phyloP scores from a whole-genome alignment of 148 eudicot species.

The Fagopyrum esculentum region DNA sequence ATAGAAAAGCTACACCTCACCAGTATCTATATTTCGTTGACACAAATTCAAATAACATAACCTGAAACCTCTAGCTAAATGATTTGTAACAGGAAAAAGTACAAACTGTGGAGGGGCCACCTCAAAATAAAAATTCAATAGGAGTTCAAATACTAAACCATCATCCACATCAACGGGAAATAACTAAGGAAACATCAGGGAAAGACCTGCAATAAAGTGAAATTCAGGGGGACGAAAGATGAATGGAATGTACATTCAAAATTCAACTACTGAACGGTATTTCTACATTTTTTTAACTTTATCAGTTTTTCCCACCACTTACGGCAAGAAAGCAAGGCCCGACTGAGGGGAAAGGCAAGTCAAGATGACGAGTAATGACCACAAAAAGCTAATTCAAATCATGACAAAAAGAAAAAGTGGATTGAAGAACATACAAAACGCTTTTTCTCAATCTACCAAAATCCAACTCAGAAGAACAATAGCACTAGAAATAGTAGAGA shows the following conservation, averaged over 20 bases:
- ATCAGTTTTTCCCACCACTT: constrained; percentile 1
- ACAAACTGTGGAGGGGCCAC: not conserved
- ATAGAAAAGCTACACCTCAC: not conserved
- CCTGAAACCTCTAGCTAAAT: not conserved
- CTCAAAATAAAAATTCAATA: not conserved
- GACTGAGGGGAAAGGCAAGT: constrained; percentile 7
- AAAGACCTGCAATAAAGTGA: not conserved
- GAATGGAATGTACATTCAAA: not conserved
- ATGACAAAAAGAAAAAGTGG: not conserved
- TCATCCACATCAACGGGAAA: not conserved
- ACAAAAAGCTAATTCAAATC: not conserved
- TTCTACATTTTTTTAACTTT: not conserved
- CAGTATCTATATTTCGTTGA: not conserved
- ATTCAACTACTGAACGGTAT: not conserved
- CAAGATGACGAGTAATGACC: constrained; percentile 2
- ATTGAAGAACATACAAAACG: not conserved
- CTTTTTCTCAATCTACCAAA: not conserved
- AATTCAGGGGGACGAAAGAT: not conserved
- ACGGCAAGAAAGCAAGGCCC: constrained; percentile 10
- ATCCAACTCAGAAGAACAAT: not conserved
- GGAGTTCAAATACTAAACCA: not conserved
- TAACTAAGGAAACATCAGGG: not conserved
- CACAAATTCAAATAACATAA: not conserved
- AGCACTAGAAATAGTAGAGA: not conserved
- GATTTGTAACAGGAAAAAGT: not conserved